phyloP scores from a whole-genome alignment of 306 rosid genomes.

The Vigna nakashimae region DNA sequence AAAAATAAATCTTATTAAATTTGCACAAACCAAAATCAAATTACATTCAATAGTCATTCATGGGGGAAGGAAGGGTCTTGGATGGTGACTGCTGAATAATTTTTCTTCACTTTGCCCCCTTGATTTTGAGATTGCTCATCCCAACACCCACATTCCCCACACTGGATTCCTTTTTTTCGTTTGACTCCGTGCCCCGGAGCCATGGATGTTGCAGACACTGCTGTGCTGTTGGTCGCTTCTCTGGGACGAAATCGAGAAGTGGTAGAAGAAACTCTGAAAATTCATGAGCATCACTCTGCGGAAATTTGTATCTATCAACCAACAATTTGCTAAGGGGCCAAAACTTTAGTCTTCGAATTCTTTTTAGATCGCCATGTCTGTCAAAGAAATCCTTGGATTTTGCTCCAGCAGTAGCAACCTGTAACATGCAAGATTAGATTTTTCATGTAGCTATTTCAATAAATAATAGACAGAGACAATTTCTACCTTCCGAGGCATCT shows the following conservation, averaged over 20 bases:
- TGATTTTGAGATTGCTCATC: slow-evolving; percentile 68
- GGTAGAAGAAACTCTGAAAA: slow-evolving; percentile 78
- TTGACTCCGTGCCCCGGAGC: slow-evolving; percentile 53
- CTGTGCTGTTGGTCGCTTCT: slow-evolving; percentile 95
- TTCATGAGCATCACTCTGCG: slow-evolving; percentile 71
- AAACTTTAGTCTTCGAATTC: slow-evolving; percentile 89
- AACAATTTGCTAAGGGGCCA: slow-evolving; percentile 80
- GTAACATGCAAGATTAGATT: slow-evolving; percentile 48
- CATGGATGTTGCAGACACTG: slow-evolving; percentile 91
- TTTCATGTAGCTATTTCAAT: slow-evolving; percentile 9
- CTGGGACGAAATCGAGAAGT: slow-evolving; percentile 80
- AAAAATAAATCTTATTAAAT: slow-evolving; percentile 56
- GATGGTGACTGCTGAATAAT: slow-evolving; percentile 31
- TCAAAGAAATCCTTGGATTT: slow-evolving; percentile 87
- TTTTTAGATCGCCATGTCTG: slow-evolving; percentile 92
- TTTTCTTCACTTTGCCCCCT: slow-evolving; percentile 72
- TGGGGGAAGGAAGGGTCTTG: slow-evolving; percentile 40
- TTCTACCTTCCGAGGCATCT: slow-evolving; percentile 88
- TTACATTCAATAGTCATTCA: slow-evolving; percentile 59
- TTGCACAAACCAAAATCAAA: slow-evolving; percentile 43
- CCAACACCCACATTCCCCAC: slow-evolving; percentile 67
- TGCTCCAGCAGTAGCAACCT: slow-evolving; percentile 79
- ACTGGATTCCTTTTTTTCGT: slow-evolving; percentile 52
- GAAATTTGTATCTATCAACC: slow-evolving; percentile 74
- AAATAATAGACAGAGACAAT: slow-evolving; percentile 19